Evolutionary conservation across 2,329 filamentous ascomycete genomes (phyloP), one percentile per base, ranked within the genome.

Genomic region (Ramularia endophylla): DNA sequence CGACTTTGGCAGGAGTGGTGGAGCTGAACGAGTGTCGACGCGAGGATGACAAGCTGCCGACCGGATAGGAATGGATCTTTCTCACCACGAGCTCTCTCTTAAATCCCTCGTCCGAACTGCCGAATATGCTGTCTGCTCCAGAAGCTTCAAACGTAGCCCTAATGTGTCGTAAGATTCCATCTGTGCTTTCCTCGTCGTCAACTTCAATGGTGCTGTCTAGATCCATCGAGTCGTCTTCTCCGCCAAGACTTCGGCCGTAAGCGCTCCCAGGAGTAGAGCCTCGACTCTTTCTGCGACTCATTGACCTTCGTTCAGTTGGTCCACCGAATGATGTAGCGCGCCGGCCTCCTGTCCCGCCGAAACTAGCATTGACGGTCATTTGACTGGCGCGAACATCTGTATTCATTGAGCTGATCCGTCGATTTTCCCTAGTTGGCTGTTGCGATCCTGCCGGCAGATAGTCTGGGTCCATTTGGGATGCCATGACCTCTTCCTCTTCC

Each of bases 351-450:
- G 72, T 71, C 62, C 71, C 50, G 60, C 65, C 63, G 46, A 73
- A 69, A 47, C 65, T 70, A 17, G 60, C 74, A 30, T 64, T 67
- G 40, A 65, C 50, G 11, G 61, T 54, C 18, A 47, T 51, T 34
- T 57, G 54, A 60, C 68, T 64, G 52, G 64, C 53, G 40, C 65
- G 58, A 38, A 66, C 70, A 40, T 70, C 69, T 12, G 77, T 74
- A 45, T 83, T 92, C 8, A 86, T 83, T 12, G 90, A 97, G 67
- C 92, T 98, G 18, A 97, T 84, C 37, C 92, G 79, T 31, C 92
- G 80, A n/a, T 77, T 79, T 31, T 78, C 74, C 48, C 74, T 75
- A n/a, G 65, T 65, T 18, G 51, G 33, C 13, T 74, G 72, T 35
- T 74, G 71, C 22, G 74, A 68, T 8, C 41, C 43, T n/a, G 38